phyloP scores from a whole-genome alignment of 257 asterid species.

The Salvia rosmarinus region DNA sequence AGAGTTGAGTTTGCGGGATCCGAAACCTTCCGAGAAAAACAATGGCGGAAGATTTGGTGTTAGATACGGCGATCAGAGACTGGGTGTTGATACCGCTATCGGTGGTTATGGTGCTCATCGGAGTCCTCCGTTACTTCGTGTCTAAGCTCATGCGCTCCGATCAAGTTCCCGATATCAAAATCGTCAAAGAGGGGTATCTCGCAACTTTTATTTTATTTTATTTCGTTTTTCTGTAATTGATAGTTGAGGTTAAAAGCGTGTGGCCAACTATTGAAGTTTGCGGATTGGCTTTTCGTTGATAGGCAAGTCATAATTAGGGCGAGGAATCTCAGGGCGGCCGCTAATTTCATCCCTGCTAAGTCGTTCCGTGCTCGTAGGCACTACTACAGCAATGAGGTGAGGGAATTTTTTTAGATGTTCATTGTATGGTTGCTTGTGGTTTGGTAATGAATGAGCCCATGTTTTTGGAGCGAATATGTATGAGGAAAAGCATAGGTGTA shows the following conservation, averaged over 20 bases:
- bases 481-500: constrained; percentile 17
- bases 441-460: not conserved
- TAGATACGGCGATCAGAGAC: constrained; percentile 96
- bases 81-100: constrained; percentile 96
- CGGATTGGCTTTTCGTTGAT: constrained; percentile 22
- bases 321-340: constrained; percentile 88
- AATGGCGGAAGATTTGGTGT: constrained; percentile 95
- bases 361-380: constrained; percentile 84
- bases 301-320: constrained; percentile 96
- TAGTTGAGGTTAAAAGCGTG: not conserved
- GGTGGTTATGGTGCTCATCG: constrained; percentile 93
- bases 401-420: constrained; percentile 4
- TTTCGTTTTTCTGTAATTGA: not conserved
- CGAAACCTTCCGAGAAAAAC: constrained; percentile 28
- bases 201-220: not conserved
- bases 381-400: constrained; percentile 88
- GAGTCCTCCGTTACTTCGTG: constrained; percentile 88
- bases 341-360: constrained; percentile 90
- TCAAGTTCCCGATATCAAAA: constrained; percentile 79
- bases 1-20: constrained; percentile 31
- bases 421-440: constrained; percentile 15
- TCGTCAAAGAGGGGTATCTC: constrained; percentile 87
- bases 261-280: constrained; percentile 7
- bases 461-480: constrained; percentile 23
- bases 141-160: constrained; percentile 94